Evolutionary conservation across 2,329 filamentous ascomycete genomes (phyloP).

Genomic region (Phialophora chinensis): DNA sequence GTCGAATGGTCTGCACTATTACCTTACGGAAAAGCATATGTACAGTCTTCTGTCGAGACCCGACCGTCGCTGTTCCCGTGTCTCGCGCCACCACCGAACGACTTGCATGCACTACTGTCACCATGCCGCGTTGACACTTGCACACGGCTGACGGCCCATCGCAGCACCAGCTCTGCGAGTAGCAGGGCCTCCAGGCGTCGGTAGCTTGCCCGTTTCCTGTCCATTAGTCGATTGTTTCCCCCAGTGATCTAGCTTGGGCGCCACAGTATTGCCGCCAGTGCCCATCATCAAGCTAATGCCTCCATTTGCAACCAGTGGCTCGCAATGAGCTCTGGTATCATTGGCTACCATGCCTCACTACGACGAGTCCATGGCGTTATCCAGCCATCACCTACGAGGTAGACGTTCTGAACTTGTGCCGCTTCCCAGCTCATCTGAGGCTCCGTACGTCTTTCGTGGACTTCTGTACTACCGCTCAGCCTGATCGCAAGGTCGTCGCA

Average conservation of each 20-base stretch:
- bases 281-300: not conserved
- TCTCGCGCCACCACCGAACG: no score
- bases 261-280: not conserved
- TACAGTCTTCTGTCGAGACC: not conserved
- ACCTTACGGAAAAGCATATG: not conserved
- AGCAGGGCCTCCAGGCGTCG: not conserved
- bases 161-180: no score
- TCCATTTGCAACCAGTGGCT: not conserved
- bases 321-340: not conserved
- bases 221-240: no score
- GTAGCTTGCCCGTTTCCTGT: not conserved
- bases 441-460: not conserved
- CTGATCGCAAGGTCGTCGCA: not conserved
- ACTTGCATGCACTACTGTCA: not conserved
- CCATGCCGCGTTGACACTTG: not conserved
- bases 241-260: no score
- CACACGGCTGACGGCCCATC: not conserved
- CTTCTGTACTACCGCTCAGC: not conserved
- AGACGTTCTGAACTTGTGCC: not conserved
- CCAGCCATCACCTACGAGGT: not conserved
- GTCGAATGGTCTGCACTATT: not conserved
- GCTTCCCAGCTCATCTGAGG: not conserved
- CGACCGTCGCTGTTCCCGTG: no score
- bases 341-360: not conserved
- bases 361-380: not conserved